These are phyloP conservation scores for Lasiodiplodia gonubiensis DNA, from an alignment of 2,329 filamentous ascomycete genomes.

Conservation along the genomic window DNA sequence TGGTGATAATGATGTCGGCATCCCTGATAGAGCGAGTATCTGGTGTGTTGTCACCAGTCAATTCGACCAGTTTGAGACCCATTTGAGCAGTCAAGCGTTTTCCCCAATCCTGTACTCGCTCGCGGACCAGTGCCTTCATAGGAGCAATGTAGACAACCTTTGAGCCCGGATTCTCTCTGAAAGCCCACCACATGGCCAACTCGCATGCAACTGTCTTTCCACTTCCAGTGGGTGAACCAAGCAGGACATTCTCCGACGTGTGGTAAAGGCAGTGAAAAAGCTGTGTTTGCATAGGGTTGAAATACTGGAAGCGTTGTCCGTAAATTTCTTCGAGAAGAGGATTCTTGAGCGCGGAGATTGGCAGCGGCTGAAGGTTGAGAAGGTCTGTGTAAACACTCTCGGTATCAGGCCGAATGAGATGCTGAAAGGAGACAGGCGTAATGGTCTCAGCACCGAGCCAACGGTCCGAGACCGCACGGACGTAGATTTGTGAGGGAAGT, in stretches of 20 bases:
- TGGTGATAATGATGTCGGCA: constrained; percentile 97
- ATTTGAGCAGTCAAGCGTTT: constrained; percentile 79
- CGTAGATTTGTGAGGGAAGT: constrained; percentile 92
- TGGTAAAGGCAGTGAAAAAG: constrained; percentile 97
- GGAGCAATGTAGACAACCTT: constrained; percentile 99
- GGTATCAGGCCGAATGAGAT: constrained; percentile 94
- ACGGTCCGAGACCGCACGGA: constrained; percentile 89
- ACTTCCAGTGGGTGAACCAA: constrained; percentile 95
- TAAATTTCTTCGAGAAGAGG: constrained; percentile 87
- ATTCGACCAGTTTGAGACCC: constrained; percentile 87
- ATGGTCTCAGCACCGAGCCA: constrained; percentile 98
- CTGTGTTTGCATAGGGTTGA: constrained; percentile 99
- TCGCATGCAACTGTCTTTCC: constrained; percentile 97
- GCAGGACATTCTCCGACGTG: constrained; percentile 85
- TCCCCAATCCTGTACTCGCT: constrained; percentile 95
- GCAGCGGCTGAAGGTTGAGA: constrained; percentile 86
- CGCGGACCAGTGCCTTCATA: constrained; percentile 97
- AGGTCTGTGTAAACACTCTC: constrained; percentile 97
- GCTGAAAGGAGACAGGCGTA: constrained; percentile 93
- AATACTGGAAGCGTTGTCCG: constrained; percentile 85
- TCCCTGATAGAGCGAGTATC: constrained; percentile 95
- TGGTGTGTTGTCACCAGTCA: constrained; percentile 97
- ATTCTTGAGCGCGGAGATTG: constrained; percentile 86
- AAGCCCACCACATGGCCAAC: constrained; percentile 99
- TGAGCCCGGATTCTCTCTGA: constrained; percentile 88